phyloP scores from a whole-genome alignment of 805 yeast species.

The Saccharomycopsis oosterbeekiorum region DNA sequence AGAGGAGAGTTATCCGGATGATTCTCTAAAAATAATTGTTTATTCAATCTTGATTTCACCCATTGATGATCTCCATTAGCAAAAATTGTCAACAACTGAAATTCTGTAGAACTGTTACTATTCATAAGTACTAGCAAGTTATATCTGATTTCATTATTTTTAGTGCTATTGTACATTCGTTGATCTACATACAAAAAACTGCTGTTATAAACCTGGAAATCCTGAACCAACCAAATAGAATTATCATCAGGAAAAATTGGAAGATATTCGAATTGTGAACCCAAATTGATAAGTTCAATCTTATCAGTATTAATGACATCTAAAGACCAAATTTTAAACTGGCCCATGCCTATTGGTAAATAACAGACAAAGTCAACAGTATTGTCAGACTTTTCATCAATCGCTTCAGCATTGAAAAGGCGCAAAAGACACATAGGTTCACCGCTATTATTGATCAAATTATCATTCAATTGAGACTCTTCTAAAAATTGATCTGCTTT shows the following conservation, averaged over 20 bases:
- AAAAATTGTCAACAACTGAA: slow-evolving; percentile 29
- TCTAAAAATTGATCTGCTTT: background rate
- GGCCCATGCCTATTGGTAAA: slow-evolving; percentile 35
- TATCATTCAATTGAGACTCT: slow-evolving; percentile 14
- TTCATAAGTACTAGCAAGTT: slow-evolving; percentile 47
- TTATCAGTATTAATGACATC: slow-evolving; percentile 16
- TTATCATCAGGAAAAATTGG: slow-evolving; percentile 27
- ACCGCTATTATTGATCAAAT: slow-evolving; percentile 24
- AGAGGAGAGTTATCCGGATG: slow-evolving; percentile 22
- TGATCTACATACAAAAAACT: background rate
- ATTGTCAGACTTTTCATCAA: background rate
- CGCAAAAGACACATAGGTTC: slow-evolving; percentile 26
- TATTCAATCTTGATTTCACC: slow-evolving; percentile 18
- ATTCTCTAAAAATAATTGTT: slow-evolving; percentile 22
- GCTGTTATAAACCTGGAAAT: slow-evolving; percentile 27
- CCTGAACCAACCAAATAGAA: slow-evolving; percentile 41
- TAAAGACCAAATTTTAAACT: slow-evolving; percentile 32
- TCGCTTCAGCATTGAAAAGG: slow-evolving; percentile 11
- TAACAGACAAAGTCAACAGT: slow-evolving; percentile 26
- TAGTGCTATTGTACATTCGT: background rate
- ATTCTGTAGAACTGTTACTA: slow-evolving; percentile 44
- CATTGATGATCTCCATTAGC: slow-evolving; percentile 23
- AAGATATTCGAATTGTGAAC: slow-evolving; percentile 22
- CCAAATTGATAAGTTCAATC: slow-evolving; percentile 23
- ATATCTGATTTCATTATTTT: slow-evolving; percentile 5